phyloP scores from a whole-genome alignment of 345 rosid genomes.

The Cardamine occulta region DNA sequence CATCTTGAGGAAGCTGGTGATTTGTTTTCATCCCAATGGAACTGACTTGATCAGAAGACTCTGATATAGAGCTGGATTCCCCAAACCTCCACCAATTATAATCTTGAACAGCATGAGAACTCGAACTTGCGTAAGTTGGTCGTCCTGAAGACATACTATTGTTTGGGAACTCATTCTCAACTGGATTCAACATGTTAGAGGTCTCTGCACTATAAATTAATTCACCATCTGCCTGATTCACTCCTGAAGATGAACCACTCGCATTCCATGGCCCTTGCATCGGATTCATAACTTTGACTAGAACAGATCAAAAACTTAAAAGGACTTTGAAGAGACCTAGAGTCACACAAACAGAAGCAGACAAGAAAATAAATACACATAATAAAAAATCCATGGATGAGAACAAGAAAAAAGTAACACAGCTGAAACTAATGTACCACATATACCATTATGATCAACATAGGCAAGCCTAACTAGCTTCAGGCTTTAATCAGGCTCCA shows the following conservation, averaged over 20 bases:
- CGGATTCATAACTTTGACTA: slow-evolving; percentile 45
- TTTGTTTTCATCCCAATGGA: slow-evolving; percentile 58
- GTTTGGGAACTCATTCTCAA: slow-evolving; percentile 50
- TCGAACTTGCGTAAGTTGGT: slow-evolving; percentile 46
- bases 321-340: slow-evolving; percentile 36
- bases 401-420: slow-evolving; percentile 8
- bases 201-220: slow-evolving; percentile 49
- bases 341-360: slow-evolving; percentile 40
- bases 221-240: slow-evolving; percentile 59
- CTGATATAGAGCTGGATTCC: slow-evolving; percentile 61
- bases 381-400: slow-evolving; percentile 30
- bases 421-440: slow-evolving; percentile 9
- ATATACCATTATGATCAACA: slow-evolving; percentile 39
- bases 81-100: slow-evolving; percentile 64
- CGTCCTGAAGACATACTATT: slow-evolving; percentile 49
- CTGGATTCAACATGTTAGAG: slow-evolving; percentile 53
- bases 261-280: slow-evolving; percentile 67
- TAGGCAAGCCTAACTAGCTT: slow-evolving; percentile 30
- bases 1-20: slow-evolving; percentile 50
- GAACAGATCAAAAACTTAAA: slow-evolving; percentile 32
- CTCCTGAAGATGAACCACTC: slow-evolving; percentile 59
- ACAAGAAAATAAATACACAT: slow-evolving; percentile 21
- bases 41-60: slow-evolving; percentile 49
- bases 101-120: slow-evolving; percentile 49
- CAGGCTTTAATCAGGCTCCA: slow-evolving; percentile 23